A percentile compares a stretch with the other conserved stretches of the same genome.
Conservation (phyloP, 208 protist genomes). For the Novymonas esmeraldas region DNA sequence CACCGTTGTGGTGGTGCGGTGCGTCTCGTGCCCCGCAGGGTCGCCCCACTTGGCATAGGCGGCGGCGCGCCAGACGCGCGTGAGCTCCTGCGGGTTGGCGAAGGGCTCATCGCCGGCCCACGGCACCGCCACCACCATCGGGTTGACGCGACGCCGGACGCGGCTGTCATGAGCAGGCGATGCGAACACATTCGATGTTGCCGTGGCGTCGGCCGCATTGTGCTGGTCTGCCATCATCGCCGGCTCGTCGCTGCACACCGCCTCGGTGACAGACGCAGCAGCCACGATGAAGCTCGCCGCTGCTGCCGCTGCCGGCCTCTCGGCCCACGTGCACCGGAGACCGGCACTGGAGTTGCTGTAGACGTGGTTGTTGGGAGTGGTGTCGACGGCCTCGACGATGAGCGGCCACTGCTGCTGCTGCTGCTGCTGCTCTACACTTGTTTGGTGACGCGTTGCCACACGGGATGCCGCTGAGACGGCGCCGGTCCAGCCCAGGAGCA, state of each 20-base stretch:
- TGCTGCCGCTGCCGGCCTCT: neutral
- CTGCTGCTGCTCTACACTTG: neutral
- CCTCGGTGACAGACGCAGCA: too few species aligned
- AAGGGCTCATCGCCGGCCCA: slow-evolving; percentile 2
- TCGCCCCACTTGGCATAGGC: neutral
- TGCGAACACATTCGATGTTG: neutral
- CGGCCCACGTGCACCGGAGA: neutral
- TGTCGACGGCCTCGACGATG: neutral
- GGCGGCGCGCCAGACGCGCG: neutral
- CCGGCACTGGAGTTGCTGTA: neutral
- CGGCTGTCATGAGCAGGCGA: neutral
- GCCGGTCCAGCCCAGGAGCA: slow-evolving; percentile 1
- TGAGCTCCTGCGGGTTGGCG: neutral
- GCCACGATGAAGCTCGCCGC: neutral
- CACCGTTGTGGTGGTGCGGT: neutral
- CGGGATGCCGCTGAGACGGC: neutral
- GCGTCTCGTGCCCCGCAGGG: neutral
- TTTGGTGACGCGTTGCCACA: neutral
- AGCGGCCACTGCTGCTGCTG: neutral
- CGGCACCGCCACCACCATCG: neutral
- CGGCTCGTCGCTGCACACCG: too few species aligned
- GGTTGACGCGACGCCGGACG: neutral
- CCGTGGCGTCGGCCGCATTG: neutral
- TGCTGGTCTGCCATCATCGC: too few species aligned
- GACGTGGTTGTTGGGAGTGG: too few species aligned